Base-by-base conservation (phyloP, 2,329 filamentous ascomycete species). In the Talaromyces amestolkiae region DNA sequence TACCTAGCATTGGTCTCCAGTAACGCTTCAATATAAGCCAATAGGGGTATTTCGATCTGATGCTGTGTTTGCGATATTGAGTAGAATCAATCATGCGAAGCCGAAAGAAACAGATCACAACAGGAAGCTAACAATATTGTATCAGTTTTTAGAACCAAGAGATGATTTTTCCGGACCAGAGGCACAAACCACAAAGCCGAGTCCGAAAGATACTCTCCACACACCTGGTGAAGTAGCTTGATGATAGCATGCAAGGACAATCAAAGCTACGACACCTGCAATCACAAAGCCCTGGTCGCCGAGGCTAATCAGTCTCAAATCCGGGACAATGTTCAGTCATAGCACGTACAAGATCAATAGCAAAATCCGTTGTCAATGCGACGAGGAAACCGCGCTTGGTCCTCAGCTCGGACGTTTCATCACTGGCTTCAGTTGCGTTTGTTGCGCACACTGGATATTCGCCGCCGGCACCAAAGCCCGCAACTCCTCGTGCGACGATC, bases 361-460 rank as follows among this genome's bases (percentile, higher is more conserved):
- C 82, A 6, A 86, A 72, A 68, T 86, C 81, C 1, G 81, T 79
- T 13, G 85, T 77, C 77, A 86, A 80, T n/a, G 84, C 83, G 65
- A 87, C 85, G 71, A 86, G 82, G 72, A 86, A 84, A 3, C 85
- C 84, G 43, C 84, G 77, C 41, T 77, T 77, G 66, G 82, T 82
- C 43, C 83, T 79, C 60, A 80, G 77, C 15, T 72, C 69, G 8
- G 69, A 72, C 58, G 74, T 78, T 69, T 86, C 84, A 66, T 87
- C 84, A 1, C 84, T 82, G 0, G 84, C 82, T 70, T 87, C 85
- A 13, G 81, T 78, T 0, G 71, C 72, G 60, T 69, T 70, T 1
- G 84, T 82, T 49, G 82, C 82, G 2, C 80, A 82, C 3, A 84
- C 83, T 2, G 84, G 84, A 69, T 86, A 86, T 68, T 86, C 84